Conservation (phyloP, 208 protist species). For the Trypanosoma brucei region DNA sequence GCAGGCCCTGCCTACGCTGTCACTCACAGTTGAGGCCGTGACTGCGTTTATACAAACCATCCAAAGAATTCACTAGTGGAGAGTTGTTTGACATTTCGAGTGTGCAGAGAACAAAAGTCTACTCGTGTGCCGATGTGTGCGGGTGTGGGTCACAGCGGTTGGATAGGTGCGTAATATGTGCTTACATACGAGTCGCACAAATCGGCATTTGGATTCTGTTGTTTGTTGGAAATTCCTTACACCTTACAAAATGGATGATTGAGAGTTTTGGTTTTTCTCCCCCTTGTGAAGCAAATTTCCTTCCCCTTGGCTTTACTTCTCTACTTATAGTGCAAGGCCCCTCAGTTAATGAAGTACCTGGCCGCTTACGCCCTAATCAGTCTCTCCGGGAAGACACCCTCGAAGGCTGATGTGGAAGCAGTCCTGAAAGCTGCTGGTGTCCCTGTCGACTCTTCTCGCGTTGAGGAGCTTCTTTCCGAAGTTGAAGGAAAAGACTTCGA, state of each 20-base stretch:
- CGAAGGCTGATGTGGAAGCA: conserved; percentile 79
- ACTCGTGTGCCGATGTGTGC: too few relatives aligned
- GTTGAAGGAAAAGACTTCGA: conserved; percentile 91
- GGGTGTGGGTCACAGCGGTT: too few relatives aligned
- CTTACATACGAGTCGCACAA: too few relatives aligned
- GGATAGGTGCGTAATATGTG: too few relatives aligned
- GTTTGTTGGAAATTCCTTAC: too few relatives aligned
- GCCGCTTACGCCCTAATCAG: conserved; percentile 89
- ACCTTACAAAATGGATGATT: too few relatives aligned
- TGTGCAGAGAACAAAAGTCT: not conserved
- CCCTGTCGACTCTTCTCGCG: conserved; percentile 60
- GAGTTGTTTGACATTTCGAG: not conserved
- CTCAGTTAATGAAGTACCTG: conserved; percentile 47
- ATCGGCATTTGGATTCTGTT: too few relatives aligned
- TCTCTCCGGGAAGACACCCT: conserved; percentile 79
- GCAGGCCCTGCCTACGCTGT: conserved; percentile 30
- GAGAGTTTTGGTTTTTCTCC: too few relatives aligned
- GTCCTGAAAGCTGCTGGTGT: conserved; percentile 87
- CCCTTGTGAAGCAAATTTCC: not conserved
- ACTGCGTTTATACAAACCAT: conserved; percentile 37
- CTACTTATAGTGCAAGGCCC: conserved; percentile 8
- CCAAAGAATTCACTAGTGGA: conserved; percentile 41
- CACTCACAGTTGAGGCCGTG: conserved; percentile 26
- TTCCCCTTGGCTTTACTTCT: not conserved
- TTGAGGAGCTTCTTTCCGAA: conserved; percentile 71